Evolutionary conservation across 768 basidiomycete genomes (phyloP), one percentile per base, ranked within the genome.

Genomic region (Suillus ampliporus): DNA sequence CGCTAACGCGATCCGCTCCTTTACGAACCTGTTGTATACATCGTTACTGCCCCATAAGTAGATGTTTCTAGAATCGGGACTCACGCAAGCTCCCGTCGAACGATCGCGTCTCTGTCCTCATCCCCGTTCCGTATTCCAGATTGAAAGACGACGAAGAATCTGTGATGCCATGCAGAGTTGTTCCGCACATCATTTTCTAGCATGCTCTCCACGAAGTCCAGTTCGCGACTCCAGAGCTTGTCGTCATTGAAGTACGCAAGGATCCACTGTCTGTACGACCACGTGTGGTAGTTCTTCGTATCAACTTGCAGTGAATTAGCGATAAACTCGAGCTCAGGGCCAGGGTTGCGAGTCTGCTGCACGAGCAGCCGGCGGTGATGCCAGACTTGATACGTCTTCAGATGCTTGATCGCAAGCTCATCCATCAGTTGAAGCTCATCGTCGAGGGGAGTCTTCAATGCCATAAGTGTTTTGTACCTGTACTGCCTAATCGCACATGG

Each of bases 311-410:
- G 85, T 1, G 88, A 88, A 60, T 79, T 76, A 57, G 88, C 84
- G 72, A 95, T 89, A 76, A 97, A 98, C 40, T 73, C 81, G 60
- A 99, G 88, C 76, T 99, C 97, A 10, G 84, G 82, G 4, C 61
- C 71, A 6, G 89, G 84, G 26, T 82, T 73, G 61, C 83, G 79
- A 37, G 86, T 80, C 51, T 81, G 76, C 41, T 82, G 82, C 64
- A 94, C 84, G 41, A 95, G 81, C 40, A 94, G 86, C 5, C 90
- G 87, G 47, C 93, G 89, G 71, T 95, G 92, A 77, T 91, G 96
- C 97, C 97, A 99, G 28, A 99, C 96, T 79, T 99, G 97, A 76
- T 99, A 99, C 11, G 90, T 95, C 79, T 99, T 99, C 71, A 98
- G 83, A 75, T 89, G 89, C 67, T 83, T 83, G 66, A 89, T 83